Conservation (phyloP, 805 yeast species). For the Saturnispora dispora region DNA sequence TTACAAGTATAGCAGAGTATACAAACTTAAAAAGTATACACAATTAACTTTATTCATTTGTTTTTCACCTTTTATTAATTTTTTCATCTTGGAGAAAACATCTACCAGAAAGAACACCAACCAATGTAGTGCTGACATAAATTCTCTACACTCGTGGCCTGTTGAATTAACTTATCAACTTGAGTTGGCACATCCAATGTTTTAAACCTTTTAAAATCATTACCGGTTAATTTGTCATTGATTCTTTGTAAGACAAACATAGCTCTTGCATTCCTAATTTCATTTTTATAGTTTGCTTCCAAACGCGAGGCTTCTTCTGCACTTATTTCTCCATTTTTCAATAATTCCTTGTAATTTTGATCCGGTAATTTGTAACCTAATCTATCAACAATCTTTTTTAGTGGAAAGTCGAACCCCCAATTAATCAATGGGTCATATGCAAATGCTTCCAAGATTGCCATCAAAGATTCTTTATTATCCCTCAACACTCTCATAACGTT, state of each 20-base stretch:
- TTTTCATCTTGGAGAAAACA: background rate
- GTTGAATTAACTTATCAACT: slow-evolving; percentile 88
- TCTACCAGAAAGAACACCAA: slow-evolving; percentile 98
- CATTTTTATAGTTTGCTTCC: slow-evolving; percentile 61
- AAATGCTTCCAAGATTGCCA: slow-evolving; percentile 97
- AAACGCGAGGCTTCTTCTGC: slow-evolving; percentile 67
- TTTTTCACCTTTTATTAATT: background rate
- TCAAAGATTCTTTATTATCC: slow-evolving; percentile 88
- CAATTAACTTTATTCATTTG: background rate
- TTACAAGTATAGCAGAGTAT: no score
- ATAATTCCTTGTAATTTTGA: slow-evolving; percentile 58
- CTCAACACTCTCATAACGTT: slow-evolving; percentile 93
- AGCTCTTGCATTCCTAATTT: slow-evolving; percentile 81
- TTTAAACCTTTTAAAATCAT: slow-evolving; percentile 68
- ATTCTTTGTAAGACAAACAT: slow-evolving; percentile 82
- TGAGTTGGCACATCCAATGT: slow-evolving; percentile 80
- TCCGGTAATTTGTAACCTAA: slow-evolving; percentile 47
- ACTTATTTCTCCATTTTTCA: slow-evolving; percentile 65
- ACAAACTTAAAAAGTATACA: no score
- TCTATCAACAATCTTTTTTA: slow-evolving; percentile 64
- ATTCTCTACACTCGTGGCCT: slow-evolving; percentile 94
- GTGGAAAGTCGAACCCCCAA: slow-evolving; percentile 96
- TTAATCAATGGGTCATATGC: slow-evolving; percentile 97
- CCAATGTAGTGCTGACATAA: slow-evolving; percentile 95
- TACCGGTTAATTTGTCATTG: slow-evolving; percentile 87